Evolutionary conservation across 257 asterid species (phyloP).

Genomic region (Anisodus acutangulus): DNA sequence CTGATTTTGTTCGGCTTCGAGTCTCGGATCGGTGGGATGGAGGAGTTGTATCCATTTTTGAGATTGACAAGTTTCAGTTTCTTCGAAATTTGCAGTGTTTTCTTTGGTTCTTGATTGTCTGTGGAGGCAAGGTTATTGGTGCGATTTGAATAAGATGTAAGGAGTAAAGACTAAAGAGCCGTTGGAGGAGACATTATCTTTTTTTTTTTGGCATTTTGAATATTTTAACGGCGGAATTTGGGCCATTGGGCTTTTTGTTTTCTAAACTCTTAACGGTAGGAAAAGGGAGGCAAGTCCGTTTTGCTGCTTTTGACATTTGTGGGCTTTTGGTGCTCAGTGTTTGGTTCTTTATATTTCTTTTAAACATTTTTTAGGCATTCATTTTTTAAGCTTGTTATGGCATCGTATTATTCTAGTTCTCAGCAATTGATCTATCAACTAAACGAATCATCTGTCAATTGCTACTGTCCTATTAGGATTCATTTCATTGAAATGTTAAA

Average conservation of each 20-base stretch:
- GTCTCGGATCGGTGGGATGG: conserved; percentile 56
- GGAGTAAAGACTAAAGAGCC: conserved; percentile 56
- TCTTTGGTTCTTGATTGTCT: conserved; percentile 6
- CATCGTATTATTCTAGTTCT: too few relatives aligned
- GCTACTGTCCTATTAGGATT: not conserved
- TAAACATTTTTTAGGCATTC: not conserved
- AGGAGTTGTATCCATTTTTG: conserved; percentile 65
- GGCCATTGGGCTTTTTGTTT: conserved; percentile 9
- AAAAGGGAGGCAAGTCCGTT: conserved; percentile 42
- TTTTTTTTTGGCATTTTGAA: conserved; percentile 13
- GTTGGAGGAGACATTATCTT: conserved; percentile 43
- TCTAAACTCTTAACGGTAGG: conserved; percentile 47
- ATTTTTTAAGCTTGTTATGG: too few relatives aligned
- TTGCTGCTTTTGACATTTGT: conserved; percentile 28
- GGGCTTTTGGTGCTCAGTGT: conserved; percentile 12
- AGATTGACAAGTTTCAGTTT: conserved; percentile 22
- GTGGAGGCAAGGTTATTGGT: not conserved
- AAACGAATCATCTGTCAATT: too few relatives aligned
- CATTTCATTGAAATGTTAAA: not conserved
- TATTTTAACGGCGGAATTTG: conserved; percentile 25
- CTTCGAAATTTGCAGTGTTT: conserved; percentile 1
- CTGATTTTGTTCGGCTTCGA: conserved; percentile 63
- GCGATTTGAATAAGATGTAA: conserved; percentile 23
- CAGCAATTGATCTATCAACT: too few relatives aligned
- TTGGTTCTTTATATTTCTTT: too few relatives aligned